phyloP scores from a whole-genome alignment of 2,329 filamentous ascomycete genomes.

The Mariannaea elegans region DNA sequence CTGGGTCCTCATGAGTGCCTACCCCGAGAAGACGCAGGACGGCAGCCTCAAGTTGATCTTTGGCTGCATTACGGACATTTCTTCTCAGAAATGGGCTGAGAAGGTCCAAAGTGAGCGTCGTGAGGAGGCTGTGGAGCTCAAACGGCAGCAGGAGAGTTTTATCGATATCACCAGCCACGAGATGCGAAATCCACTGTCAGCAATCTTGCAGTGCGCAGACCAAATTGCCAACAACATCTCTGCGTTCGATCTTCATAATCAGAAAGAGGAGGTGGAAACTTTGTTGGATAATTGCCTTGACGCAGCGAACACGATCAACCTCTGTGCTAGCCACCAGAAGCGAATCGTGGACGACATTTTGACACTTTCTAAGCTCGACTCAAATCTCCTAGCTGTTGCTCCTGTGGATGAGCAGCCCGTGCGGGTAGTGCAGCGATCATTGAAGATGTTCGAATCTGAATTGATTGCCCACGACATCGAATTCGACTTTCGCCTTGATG shows the following conservation, averaged over 20 bases:
- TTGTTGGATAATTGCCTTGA: conserved; percentile 69
- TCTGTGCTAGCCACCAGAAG: conserved; percentile 83
- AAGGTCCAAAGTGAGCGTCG: conserved; percentile 80
- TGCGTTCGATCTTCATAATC: conserved; percentile 49
- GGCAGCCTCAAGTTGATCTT: conserved; percentile 78
- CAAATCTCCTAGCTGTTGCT: conserved; percentile 74
- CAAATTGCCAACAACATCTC: conserved; percentile 68
- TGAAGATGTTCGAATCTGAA: conserved; percentile 84
- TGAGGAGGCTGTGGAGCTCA: conserved; percentile 83
- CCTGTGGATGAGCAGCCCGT: conserved; percentile 76
- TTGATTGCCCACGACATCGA: conserved; percentile 76
- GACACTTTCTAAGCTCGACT: conserved; percentile 75
- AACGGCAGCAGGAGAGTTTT: conserved; percentile 76
- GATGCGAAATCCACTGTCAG: conserved; percentile 79
- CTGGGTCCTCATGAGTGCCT: conserved; percentile 81
- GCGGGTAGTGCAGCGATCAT: conserved; percentile 71
- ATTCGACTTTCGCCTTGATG: conserved; percentile 73
- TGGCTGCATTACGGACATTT: conserved; percentile 86
- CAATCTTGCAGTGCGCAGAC: conserved; percentile 79
- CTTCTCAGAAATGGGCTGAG: conserved; percentile 85
- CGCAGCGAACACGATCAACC: conserved; percentile 81
- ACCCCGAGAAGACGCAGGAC: conserved; percentile 72
- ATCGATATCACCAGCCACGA: conserved; percentile 80
- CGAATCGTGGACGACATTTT: conserved; percentile 74
- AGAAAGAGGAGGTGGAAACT: conserved; percentile 55